Evolutionary conservation across 1,139 yeast genomes (phyloP), one percentile per base, ranked within the genome.

Genomic region (Pichia sp.): DNA sequence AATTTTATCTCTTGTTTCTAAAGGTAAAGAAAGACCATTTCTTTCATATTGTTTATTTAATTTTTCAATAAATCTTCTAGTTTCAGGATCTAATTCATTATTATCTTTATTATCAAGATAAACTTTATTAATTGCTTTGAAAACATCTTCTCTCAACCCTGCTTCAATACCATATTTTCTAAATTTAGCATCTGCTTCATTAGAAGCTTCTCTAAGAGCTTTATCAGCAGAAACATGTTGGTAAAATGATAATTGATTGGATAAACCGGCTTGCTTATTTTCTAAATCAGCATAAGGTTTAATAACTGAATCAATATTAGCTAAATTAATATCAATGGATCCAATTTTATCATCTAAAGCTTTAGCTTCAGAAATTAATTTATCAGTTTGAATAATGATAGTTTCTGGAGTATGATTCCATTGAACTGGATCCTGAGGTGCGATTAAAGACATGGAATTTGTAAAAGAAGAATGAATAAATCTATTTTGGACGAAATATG

Each of bases 161-260:
- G 83, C 73, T 53, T 83, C 94, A 55, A 85, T 81, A 11, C 71
- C 65, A 54, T 69, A 76, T 39, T 78, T 74, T 42, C 76, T 72
- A 37, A 82, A 61, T 46, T 69, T 57, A 58, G 79, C 76, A 51
- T 80, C 82, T 1, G 86, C 82, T 51, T 75, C 69, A 37, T 73
- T 73, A 2, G 90, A 78, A 3, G 89, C 87, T 51, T 83, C 87
- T 56, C 95, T 74, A 31, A 84, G 59, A 11, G 65, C 76, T 55
- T 80, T 76, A 51, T 74, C 70, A 11, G 78, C 57, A 3, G 90
- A 80, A 20, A 86, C 90, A 54, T 81, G 78, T 61, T 79, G 86
- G 57, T 77, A 80, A 59, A 86, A 85, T 6, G 80, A 68, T 53
- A 82, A 59, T 53, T 74, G 81, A 53, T 70, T 71, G 30, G 68